Evolutionary conservation across 306 rosid species (phyloP).

Genomic region (Cicer judaicum): DNA sequence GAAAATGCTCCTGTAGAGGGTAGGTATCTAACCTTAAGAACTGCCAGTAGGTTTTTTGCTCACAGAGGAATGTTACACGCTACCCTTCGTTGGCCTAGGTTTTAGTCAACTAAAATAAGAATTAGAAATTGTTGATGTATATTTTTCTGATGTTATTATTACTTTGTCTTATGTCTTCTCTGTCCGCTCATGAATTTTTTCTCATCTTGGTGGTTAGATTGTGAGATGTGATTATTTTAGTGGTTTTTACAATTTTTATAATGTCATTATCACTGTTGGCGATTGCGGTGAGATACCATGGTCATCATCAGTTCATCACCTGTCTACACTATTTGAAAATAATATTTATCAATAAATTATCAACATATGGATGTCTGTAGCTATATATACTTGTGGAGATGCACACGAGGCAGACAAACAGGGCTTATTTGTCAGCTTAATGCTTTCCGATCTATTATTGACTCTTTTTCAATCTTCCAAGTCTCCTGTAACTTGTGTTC

Average conservation of each 20-base stretch:
- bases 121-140: conserved; percentile 29
- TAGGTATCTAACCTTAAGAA: conserved; percentile 40
- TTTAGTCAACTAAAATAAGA: conserved; percentile 15
- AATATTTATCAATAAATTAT: conserved; percentile 5
- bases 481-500: conserved; percentile 22
- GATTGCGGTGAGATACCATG: background rate
- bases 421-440: conserved; percentile 22
- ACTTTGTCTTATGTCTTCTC: conserved; percentile 15
- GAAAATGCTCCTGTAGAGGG: conserved; percentile 84
- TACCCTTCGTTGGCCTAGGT: conserved; percentile 37
- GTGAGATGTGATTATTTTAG: conserved; percentile 32
- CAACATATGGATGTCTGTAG: background rate
- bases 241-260: conserved; percentile 10
- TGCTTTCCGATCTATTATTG: conserved; percentile 6
- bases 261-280: background rate
- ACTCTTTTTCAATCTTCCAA: conserved; percentile 20
- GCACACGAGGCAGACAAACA: conserved; percentile 26
- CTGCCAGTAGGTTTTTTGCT: conserved; percentile 10
- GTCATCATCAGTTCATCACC: conserved; percentile 5
- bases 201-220: conserved; percentile 7
- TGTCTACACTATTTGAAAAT: background rate
- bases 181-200: conserved; percentile 8
- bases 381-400: conserved; percentile 24
- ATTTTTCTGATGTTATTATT: conserved; percentile 20
- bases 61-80: conserved; percentile 3